Conservation (phyloP, 2,329 filamentous ascomycete genomes). For the Claviceps digitariae region DNA sequence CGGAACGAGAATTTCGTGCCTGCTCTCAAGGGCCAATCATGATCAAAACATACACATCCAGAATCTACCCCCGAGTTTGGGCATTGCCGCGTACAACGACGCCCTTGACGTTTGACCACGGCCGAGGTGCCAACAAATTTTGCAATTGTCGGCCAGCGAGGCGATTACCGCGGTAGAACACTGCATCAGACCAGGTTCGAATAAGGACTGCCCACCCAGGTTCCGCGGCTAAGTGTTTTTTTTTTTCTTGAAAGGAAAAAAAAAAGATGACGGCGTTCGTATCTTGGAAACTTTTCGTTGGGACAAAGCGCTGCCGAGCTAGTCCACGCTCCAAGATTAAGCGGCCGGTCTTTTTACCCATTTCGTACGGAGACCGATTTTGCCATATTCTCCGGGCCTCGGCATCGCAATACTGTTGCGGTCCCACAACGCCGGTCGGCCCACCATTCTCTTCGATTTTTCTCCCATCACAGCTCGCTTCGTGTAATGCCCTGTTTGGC, state of each 20-base stretch:
- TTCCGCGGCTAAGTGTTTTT: too few species aligned
- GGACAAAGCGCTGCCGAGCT: not conserved
- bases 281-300: not conserved
- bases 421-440: not conserved
- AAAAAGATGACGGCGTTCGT: not conserved
- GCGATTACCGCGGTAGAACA: not conserved
- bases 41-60: not conserved
- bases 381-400: slow-evolving; percentile 3
- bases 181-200: not conserved
- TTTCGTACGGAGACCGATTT: not conserved
- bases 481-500: not conserved
- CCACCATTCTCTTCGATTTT: not conserved
- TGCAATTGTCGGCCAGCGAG: not conserved
- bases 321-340: not conserved
- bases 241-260: too few species aligned
- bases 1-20: not conserved
- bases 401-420: not conserved
- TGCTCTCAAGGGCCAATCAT: not conserved
- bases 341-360: not conserved
- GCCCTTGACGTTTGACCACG: not conserved
- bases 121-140: not conserved
- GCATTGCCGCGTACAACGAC: too few species aligned
- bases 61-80: not conserved
- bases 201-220: too few species aligned
- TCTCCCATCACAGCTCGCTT: not conserved